phyloP scores from a whole-genome alignment of 306 rosid genomes.

The Trifolium repens region DNA sequence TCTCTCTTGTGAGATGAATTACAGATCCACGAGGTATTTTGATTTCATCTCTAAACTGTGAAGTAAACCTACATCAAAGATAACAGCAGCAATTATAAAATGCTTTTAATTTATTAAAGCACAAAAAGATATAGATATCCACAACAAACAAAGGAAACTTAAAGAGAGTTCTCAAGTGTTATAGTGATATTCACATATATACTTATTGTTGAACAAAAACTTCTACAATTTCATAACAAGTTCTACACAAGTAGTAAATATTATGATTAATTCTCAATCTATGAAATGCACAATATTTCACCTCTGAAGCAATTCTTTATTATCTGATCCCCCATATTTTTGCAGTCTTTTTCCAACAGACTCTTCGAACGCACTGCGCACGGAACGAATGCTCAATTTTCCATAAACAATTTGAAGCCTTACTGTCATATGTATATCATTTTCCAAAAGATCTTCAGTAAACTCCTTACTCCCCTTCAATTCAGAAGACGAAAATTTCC shows the following conservation, averaged over 20 bases:
- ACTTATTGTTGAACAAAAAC: not conserved
- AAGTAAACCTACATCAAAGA: constrained; percentile 78
- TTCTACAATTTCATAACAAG: not conserved
- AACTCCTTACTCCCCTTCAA: constrained; percentile 67
- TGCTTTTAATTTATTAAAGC: not conserved
- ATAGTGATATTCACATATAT: not conserved
- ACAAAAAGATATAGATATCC: not conserved
- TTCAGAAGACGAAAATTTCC: constrained; percentile 55
- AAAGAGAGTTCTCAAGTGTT: constrained; percentile 12
- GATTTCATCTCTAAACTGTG: constrained; percentile 89
- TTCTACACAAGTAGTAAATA: not conserved
- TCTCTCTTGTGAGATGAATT: constrained; percentile 75
- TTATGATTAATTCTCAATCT: not conserved
- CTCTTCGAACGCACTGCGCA: constrained; percentile 86
- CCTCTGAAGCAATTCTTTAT: constrained; percentile 82
- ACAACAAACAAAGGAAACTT: constrained; percentile 1
- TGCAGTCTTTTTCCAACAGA: constrained; percentile 80
- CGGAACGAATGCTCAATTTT: constrained; percentile 83
- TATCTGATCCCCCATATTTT: constrained; percentile 74
- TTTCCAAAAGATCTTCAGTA: constrained; percentile 66
- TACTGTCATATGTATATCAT: constrained; percentile 76
- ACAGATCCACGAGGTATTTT: constrained; percentile 87
- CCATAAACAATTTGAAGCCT: constrained; percentile 88
- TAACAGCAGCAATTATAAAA: not conserved
- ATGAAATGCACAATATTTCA: constrained; percentile 34